Evolutionary conservation across 306 rosid genomes (phyloP).

Genomic region (Sicyos edulis): DNA sequence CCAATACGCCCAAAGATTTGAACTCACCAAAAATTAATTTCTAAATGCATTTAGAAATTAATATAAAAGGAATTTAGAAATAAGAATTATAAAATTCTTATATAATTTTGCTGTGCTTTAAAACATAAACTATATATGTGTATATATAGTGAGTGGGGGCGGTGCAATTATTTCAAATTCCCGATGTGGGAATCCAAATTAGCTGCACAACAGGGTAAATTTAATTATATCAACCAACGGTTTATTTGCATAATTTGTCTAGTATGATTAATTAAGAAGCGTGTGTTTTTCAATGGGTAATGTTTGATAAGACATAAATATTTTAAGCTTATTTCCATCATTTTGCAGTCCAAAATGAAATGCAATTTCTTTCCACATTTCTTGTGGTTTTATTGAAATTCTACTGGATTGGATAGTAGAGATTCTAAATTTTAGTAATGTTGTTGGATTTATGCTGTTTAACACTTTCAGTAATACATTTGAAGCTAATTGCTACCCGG

Average conservation of each 20-base stretch:
- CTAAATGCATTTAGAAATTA: too few relatives aligned
- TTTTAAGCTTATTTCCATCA: neutral
- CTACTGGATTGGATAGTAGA: neutral
- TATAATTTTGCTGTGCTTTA: too few relatives aligned
- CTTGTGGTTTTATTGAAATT: neutral
- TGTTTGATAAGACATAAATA: neutral
- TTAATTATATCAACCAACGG: too few relatives aligned
- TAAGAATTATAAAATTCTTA: too few relatives aligned
- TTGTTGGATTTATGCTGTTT: conserved; percentile 1
- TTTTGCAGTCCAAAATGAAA: neutral
- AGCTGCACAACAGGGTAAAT: too few relatives aligned
- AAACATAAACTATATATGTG: too few relatives aligned
- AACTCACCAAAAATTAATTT: too few relatives aligned
- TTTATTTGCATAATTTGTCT: neutral
- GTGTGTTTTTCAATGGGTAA: neutral
- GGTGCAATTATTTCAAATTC: too few relatives aligned
- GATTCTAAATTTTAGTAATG: neutral
- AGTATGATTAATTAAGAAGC: neutral
- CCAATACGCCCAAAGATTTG: too few relatives aligned
- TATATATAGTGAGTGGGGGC: too few relatives aligned
- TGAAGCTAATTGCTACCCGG: neutral
- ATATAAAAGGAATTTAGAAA: too few relatives aligned
- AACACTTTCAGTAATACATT: neutral
- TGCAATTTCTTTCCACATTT: neutral
- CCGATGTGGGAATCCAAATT: too few relatives aligned